Percentiles rank a stretch among this genome's conserved stretches.
phyloP scores from a whole-genome alignment of 768 basidiomycete genomes.

The Tylopilus subfusipes region DNA sequence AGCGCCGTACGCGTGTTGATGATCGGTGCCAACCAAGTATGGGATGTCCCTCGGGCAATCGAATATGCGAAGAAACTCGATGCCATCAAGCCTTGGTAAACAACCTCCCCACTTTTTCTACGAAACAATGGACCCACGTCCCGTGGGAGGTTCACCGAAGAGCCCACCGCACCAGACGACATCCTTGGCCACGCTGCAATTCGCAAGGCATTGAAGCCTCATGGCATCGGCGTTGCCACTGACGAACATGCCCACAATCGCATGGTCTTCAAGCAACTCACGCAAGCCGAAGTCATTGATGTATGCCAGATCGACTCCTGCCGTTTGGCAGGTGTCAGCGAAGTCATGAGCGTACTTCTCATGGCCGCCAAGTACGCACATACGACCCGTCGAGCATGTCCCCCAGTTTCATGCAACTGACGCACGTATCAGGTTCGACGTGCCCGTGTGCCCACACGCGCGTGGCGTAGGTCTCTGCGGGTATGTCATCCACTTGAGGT shows the following conservation, averaged over 20 bases:
- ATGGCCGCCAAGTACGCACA: constrained; percentile 82
- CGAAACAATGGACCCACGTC: background rate
- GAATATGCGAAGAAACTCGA: constrained; percentile 82
- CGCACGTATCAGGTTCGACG: constrained; percentile 58
- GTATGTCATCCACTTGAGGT: constrained; percentile 86
- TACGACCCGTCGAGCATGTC: background rate
- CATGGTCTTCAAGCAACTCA: constrained; percentile 94
- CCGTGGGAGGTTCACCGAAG: constrained; percentile 82
- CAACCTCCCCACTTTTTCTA: background rate
- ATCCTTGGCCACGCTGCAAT: constrained; percentile 85
- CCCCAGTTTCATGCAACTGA: background rate
- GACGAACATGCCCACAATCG: constrained; percentile 97
- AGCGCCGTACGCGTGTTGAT: constrained; percentile 93
- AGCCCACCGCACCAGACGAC: constrained; percentile 95
- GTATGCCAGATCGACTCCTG: constrained; percentile 96
- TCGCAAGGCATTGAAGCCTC: constrained; percentile 74
- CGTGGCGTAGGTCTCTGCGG: constrained; percentile 95
- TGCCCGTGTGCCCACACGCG: constrained; percentile 93
- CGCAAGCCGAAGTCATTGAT: constrained; percentile 91
- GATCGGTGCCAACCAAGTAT: constrained; percentile 97
- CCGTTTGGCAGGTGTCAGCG: constrained; percentile 89
- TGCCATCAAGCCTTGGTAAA: constrained; percentile 82
- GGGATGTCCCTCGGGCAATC: constrained; percentile 91
- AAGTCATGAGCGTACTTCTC: constrained; percentile 87
- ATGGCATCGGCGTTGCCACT: constrained; percentile 91